Evolutionary conservation across 805 yeast genomes (phyloP), one percentile per base, ranked within the genome.

Genomic region (Candida qinlingensis): DNA sequence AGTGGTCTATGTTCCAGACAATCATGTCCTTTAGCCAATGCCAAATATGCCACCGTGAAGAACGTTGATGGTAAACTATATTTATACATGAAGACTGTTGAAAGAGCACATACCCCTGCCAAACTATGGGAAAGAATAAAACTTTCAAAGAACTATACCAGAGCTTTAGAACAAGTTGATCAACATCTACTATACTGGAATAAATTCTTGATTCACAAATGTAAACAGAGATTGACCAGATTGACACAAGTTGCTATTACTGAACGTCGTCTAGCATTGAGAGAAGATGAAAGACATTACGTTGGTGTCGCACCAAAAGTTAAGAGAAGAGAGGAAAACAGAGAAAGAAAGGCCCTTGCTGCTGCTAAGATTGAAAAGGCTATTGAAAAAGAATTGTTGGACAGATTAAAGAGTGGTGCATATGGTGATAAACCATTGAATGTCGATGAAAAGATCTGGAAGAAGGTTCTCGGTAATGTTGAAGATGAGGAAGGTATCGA

Each of bases 281-380:
- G 83, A 66, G 94, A 87, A 53, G 94, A 88, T 50, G 99, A 94
- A 68, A 84, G 98, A 66, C 92, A 87, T 57, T 87, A 87, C 57
- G 96, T 91, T 41, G 96, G 97, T 40, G 81, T 87, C 37, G 90
- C 91, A 60, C 96, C 90, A 54, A 94, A 94, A 75, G 96, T 94
- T 40, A 88, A 85, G 72, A 80, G 97, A 72, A 85, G 97, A 71
- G 99, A 94, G 69, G 83, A 83, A 59, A 86, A 88, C 53, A 80
- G 99, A 68, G 99, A 94, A 70, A 79, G 99, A 68, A 94, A 94
- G 72, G 99, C 99, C 0, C 74, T 94, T 53, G 88, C 88, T 27
- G 98, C 99, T 37, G 99, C 99, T 28, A 87, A 87, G 74, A 88
- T 94, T 58, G 99, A 94, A 66, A 89, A 88, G 71, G 90, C 96